Base-by-base conservation (phyloP, 2,329 filamentous ascomycete genomes). In the Ilyonectria destructans region DNA sequence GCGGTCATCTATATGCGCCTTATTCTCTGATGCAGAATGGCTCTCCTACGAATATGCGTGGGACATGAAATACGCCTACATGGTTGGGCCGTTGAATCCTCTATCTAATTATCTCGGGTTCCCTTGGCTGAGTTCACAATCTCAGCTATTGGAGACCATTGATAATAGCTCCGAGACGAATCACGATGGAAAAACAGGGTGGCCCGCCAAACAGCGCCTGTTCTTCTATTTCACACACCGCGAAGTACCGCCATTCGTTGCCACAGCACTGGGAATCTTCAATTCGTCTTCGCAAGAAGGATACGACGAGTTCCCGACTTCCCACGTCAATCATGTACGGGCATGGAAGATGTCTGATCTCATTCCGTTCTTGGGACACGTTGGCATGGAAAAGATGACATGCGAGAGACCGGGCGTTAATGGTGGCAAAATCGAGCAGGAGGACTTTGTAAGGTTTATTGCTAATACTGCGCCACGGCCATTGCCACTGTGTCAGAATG, bases 281-380 rank as follows among this genome's bases (percentile, higher is more conserved):
- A 75, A 75, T 23, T 75, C 72, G 0, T 75, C 73, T 0, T 71
- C 73, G 1, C 31, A 49, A 3, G 67, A 74, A 8, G 73, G 71
- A 5, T 59, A 64, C 13, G 73, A 75, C 1, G 71, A 75, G 2
- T 74, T 75, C 12, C 73, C 73, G 0, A 74, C 71, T 0, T 66
- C 70, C 0, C 73, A 73, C 8, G 71, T 75, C 54, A 75, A 75
- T 10, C 68, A 75, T 2, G 71, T 68, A 1, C 37, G 73, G 23
- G 73, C 73, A 9, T 75, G 73, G 73, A 73, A 68, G 57, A 75
- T 75, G 73, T 73, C 73, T 35, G 73, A 75, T 23, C 52, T 75
- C 0, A 75, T 75, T 29, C 73, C 73, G 0, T 75, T 75, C 54
- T 7, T 75, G 6, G 73, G 73, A 0, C 73, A 75, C 17, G 73